Percentiles rank a stretch among this genome's conserved stretches.
phyloP scores from a whole-genome alignment of 1,139 yeast genomes.

The Wickerhamomyces sp. region DNA sequence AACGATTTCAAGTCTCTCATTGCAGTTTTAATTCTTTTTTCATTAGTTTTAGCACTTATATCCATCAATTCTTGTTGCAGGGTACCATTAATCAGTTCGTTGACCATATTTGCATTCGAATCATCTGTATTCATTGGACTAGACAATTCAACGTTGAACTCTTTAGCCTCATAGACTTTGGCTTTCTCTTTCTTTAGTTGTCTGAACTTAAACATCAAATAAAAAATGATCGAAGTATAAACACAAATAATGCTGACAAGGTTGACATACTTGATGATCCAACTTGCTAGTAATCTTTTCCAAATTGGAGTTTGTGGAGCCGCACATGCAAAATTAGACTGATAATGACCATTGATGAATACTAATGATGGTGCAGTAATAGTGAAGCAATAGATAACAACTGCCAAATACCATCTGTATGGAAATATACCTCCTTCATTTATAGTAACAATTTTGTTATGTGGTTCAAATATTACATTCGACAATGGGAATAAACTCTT shows the following conservation, averaged over 20 bases:
- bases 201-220: slow-evolving; percentile 8
- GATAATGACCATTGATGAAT: slow-evolving; percentile 12
- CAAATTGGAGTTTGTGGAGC: slow-evolving; percentile 14
- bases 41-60: slow-evolving; percentile 5
- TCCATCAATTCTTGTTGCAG: slow-evolving; percentile 18
- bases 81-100: slow-evolving; percentile 2
- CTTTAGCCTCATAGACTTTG: slow-evolving; percentile 3
- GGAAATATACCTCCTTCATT: slow-evolving; percentile 22
- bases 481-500: not conserved
- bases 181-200: slow-evolving; percentile 9
- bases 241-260: slow-evolving; percentile 11
- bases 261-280: slow-evolving; percentile 16
- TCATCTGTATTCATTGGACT: not conserved
- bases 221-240: slow-evolving; percentile 16
- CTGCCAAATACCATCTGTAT: slow-evolving; percentile 3
- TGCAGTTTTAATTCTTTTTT: slow-evolving; percentile 7
- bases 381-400: not conserved
- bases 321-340: slow-evolving; percentile 14
- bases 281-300: slow-evolving; percentile 17
- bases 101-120: not conserved
- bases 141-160: not conserved
- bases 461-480: slow-evolving; percentile 1
- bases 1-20: slow-evolving; percentile 17
- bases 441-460: slow-evolving; percentile 2
- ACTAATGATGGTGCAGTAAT: slow-evolving; percentile 9